phyloP scores from a whole-genome alignment of 2,329 filamentous ascomycete genomes.

The Fusarium equiseti region DNA sequence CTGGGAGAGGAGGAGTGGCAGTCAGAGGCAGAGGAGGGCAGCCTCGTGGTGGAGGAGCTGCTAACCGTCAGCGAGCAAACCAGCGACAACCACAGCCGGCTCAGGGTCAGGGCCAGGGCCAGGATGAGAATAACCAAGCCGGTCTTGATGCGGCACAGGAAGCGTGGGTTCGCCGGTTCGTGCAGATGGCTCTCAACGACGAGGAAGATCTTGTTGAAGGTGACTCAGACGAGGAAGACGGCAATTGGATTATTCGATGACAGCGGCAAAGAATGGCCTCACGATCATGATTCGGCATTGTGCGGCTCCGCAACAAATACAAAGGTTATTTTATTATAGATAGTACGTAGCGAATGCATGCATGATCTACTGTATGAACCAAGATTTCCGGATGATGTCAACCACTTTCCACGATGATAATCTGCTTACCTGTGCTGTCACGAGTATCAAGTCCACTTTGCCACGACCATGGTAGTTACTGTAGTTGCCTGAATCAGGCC shows the following conservation, averaged over 20 bases:
- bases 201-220: constrained; percentile 64
- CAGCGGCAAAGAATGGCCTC: not conserved
- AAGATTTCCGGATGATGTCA: constrained; percentile 27
- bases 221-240: constrained; percentile 54
- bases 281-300: constrained; percentile 3
- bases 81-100: constrained; percentile 39
- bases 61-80: constrained; percentile 41
- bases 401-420: constrained; percentile 8
- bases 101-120: constrained; percentile 43
- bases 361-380: constrained; percentile 25
- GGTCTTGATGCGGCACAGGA: constrained; percentile 61
- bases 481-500: constrained; percentile 5
- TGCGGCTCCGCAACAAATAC: constrained; percentile 20
- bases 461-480: constrained; percentile 13
- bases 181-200: constrained; percentile 66
- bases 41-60: constrained; percentile 44
- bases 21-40: constrained; percentile 46
- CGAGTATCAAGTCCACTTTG: constrained; percentile 16
- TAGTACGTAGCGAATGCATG: constrained; percentile 31
- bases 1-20: constrained; percentile 31
- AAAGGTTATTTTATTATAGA: constrained; percentile 18
- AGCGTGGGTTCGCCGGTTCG: constrained; percentile 67
- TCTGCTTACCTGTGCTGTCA: constrained; percentile 5
- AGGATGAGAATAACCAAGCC: constrained; percentile 41
- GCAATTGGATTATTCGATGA: constrained; percentile 46